Conservation (phyloP, 2,329 filamentous ascomycete species). For the Reticulascus tulasneorum region DNA sequence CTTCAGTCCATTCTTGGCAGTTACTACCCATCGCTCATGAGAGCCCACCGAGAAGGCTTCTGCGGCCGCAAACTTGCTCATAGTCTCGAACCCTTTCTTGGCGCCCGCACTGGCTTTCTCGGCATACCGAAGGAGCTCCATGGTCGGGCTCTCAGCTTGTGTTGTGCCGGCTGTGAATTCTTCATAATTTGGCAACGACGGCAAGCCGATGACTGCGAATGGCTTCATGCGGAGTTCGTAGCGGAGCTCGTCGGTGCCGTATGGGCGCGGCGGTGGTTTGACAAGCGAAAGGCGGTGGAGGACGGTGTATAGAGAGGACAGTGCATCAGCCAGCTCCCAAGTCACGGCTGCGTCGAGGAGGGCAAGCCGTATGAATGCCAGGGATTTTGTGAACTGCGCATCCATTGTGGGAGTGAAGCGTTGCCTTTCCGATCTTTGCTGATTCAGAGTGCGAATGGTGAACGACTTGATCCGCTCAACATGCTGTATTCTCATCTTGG, state of each 20-base stretch:
- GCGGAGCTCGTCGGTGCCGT: conserved; percentile 63
- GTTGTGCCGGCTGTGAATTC: conserved; percentile 48
- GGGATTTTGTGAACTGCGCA: conserved; percentile 42
- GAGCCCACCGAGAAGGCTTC: conserved; percentile 54
- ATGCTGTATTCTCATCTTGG: conserved; percentile 64
- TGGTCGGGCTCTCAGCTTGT: conserved; percentile 33
- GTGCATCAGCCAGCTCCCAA: conserved; percentile 50
- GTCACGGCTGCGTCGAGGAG: conserved; percentile 64
- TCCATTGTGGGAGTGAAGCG: conserved; percentile 28
- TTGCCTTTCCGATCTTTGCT: conserved; percentile 16
- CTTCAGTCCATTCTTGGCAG: conserved; percentile 58
- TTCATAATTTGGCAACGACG: conserved; percentile 61
- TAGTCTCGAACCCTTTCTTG: conserved; percentile 52
- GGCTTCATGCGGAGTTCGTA: conserved; percentile 87
- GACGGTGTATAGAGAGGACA: conserved; percentile 61
- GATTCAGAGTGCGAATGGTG: conserved; percentile 38
- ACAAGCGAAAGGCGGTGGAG: conserved; percentile 57
- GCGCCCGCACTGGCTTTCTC: conserved; percentile 42
- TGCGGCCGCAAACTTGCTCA: conserved; percentile 46
- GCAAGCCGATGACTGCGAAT: conserved; percentile 65
- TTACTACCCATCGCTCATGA: conserved; percentile 58
- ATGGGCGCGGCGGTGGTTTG: conserved; percentile 51
- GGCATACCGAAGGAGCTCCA: conserved; percentile 40
- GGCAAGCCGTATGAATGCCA: conserved; percentile 55
- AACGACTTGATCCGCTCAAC: conserved; percentile 70